A percentile compares a stretch with the other conserved stretches of the same genome.
Evolutionary conservation across 208 protist species (phyloP).

Genomic region (Leptomonas pyrrhocoris): DNA sequence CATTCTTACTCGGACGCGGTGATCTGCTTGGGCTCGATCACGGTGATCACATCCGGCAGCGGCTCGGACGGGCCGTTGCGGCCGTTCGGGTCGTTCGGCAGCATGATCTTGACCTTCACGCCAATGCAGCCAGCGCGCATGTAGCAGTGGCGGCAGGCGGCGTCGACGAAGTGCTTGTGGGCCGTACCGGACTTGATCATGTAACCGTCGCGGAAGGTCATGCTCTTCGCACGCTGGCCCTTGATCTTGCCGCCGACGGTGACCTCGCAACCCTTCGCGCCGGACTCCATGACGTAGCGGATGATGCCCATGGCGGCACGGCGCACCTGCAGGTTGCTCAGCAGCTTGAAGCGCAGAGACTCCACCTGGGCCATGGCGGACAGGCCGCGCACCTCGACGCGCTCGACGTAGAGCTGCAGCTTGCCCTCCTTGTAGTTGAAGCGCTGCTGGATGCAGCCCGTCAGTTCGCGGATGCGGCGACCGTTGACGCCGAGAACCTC

Average conservation of each 20-base stretch:
- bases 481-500: slow-evolving; percentile 97
- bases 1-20: slow-evolving; percentile 28
- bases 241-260: slow-evolving; percentile 99
- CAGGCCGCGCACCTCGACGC: slow-evolving; percentile 96
- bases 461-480: slow-evolving; percentile 98
- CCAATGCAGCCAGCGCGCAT: slow-evolving; percentile 98
- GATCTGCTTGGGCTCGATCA: slow-evolving; percentile 75
- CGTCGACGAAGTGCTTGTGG: slow-evolving; percentile 94
- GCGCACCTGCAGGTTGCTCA: slow-evolving; percentile 98
- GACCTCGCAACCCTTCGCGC: slow-evolving; percentile 99
- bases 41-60: slow-evolving; percentile 84
- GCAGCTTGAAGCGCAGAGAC: slow-evolving; percentile 98
- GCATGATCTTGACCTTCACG: slow-evolving; percentile 99
- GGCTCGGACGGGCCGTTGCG: slow-evolving; percentile 50
- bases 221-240: slow-evolving; percentile 98
- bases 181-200: slow-evolving; percentile 98
- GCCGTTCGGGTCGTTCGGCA: slow-evolving; percentile 93
- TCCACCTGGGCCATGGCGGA: slow-evolving; percentile 99
- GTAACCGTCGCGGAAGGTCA: slow-evolving; percentile 99
- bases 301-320: slow-evolving; percentile 99
- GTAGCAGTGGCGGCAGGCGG: slow-evolving; percentile 96
- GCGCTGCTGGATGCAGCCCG: slow-evolving; percentile 97
- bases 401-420: slow-evolving; percentile 98
- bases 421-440: slow-evolving; percentile 97
- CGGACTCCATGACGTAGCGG: slow-evolving; percentile 98